Evolutionary conservation across 2,329 filamentous ascomycete species (phyloP).

Genomic region (Ophiostoma ips): DNA sequence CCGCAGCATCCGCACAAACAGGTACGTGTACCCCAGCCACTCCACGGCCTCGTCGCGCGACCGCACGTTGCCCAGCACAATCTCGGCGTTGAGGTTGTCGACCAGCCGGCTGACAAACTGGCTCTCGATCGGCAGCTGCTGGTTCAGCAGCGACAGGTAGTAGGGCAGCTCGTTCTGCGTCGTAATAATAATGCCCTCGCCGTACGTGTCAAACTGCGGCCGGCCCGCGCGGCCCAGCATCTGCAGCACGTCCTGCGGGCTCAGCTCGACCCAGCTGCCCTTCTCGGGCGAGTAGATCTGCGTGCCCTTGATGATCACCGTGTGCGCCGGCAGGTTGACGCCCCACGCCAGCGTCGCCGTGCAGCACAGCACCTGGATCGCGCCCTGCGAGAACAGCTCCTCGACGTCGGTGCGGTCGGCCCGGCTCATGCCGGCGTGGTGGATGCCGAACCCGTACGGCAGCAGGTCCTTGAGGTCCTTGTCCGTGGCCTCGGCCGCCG

Average conservation of each 20-base stretch:
- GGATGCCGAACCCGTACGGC: constrained; percentile 94
- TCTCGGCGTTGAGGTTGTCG: constrained; percentile 91
- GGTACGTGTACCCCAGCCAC: constrained; percentile 95
- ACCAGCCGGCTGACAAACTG: constrained; percentile 87
- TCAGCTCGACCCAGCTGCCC: constrained; percentile 95
- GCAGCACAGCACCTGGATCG: constrained; percentile 89
- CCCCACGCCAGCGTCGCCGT: constrained; percentile 98
- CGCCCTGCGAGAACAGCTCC: constrained; percentile 81
- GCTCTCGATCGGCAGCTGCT: constrained; percentile 94
- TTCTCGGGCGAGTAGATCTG: constrained; percentile 97
- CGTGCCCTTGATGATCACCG: constrained; percentile 97
- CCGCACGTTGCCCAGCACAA: constrained; percentile 87
- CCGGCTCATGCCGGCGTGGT: constrained; percentile 94
- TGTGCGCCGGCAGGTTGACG: constrained; percentile 94
- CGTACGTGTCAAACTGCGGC: constrained; percentile 93
- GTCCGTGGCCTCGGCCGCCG: constrained; percentile 70
- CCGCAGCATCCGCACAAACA: constrained; percentile 94
- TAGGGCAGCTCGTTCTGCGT: constrained; percentile 92
- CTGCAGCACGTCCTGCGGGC: constrained; percentile 92
- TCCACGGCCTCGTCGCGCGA: constrained; percentile 94
- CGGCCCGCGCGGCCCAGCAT: constrained; percentile 97
- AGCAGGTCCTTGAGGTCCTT: constrained; percentile 83
- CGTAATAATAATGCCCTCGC: constrained; percentile 97
- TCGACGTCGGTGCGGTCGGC: constrained; percentile 92
- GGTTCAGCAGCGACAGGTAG: constrained; percentile 90